Evolutionary conservation across 2,329 filamentous ascomycete species (phyloP), one percentile per base, ranked within the genome.

Genomic region (Ceratocystis eucalypticola): DNA sequence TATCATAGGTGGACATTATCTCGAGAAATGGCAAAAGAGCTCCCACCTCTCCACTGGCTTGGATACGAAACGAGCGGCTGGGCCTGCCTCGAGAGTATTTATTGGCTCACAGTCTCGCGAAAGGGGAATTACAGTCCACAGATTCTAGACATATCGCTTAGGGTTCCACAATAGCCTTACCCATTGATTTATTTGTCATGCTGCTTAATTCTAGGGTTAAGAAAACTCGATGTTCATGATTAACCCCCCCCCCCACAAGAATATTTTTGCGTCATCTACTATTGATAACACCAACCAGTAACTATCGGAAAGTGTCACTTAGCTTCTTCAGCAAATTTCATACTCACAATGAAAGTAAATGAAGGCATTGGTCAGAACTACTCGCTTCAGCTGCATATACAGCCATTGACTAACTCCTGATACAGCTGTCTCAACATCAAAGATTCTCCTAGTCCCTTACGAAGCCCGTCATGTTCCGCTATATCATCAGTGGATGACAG

Each of bases 401-500:
- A 12, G 17, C 45, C 15, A 37, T 20, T 5, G 45, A 22, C 25
- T 22, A 53, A 41, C 25, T 5, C 6, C 5, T 2, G 0, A 0
- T 17, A 20, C 70, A 95, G 90, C 87, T 20, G 77, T 95, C 41
- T 80, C 83, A 2, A 88, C 88, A 1, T 76, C 81, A 3, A 79
- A 79, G 62, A 78, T 89, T 57, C 81, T 95, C 20, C 82, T 97
- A 8, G 91, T 96, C 8, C 92, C 92, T 0, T 96, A 96, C 75
- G 87, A 87, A 69, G 76, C 80, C 46, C 88, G 86, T 72, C 93
- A 96, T 78, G 93, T 97, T 28, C 80, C 81, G 17, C 85, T 81
- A 46, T 96, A 96, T 74, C 90, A 96, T 74, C 78, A 80, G 72
- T 97, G 93, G 93, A 96, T 97, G 92, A 82, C 92, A 78, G 87